Conservation (phyloP, 2,329 filamentous ascomycete genomes). For the Alternaria sp. region DNA sequence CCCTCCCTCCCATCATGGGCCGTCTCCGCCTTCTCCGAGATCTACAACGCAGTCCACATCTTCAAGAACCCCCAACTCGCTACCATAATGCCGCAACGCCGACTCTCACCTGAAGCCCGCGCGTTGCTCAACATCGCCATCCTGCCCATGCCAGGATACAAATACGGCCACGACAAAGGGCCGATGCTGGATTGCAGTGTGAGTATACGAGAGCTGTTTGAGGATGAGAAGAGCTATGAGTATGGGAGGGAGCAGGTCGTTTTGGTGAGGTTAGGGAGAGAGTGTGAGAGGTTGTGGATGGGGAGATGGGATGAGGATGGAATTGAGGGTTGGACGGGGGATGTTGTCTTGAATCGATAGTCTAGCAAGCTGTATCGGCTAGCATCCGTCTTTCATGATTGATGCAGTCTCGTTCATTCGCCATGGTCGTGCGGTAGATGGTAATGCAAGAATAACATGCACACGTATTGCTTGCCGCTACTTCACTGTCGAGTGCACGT, state of each 20-base stretch:
- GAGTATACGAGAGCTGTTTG: background rate
- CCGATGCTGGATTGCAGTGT: background rate
- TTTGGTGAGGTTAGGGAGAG: background rate
- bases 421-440: background rate
- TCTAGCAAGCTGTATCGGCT: background rate
- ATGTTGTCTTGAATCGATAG: background rate
- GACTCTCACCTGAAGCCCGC: background rate
- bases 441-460: background rate
- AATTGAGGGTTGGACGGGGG: background rate
- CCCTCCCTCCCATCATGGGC: background rate
- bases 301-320: background rate
- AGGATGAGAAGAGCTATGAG: background rate
- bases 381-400: background rate
- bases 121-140: background rate
- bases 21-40: background rate
- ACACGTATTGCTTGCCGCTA: background rate
- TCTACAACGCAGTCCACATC: background rate
- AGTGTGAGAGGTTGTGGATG: background rate
- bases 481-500: background rate
- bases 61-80: background rate
- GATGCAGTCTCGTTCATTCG: background rate
- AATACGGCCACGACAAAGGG: background rate
- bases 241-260: accelerated
- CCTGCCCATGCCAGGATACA: background rate
- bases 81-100: background rate